phyloP scores from a whole-genome alignment of 495 filamentous ascomycete genomes.

The Hyaloscypha hepaticicola region DNA sequence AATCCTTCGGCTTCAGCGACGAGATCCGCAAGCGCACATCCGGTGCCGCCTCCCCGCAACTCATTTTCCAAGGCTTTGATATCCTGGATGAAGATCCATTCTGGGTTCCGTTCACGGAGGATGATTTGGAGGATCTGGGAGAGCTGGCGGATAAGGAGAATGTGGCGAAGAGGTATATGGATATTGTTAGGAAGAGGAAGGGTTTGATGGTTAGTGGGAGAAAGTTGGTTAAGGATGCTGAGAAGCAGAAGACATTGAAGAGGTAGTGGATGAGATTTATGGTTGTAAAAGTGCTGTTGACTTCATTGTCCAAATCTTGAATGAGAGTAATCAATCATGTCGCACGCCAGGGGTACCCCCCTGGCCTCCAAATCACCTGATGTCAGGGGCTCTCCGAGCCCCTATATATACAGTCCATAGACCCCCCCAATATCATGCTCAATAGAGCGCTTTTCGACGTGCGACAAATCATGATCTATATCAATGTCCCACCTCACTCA shows the following conservation, averaged over 20 bases:
- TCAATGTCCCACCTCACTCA: neutral
- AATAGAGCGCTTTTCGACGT: neutral
- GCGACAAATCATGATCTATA: too few species aligned
- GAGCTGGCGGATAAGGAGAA: slow-evolving; percentile 92
- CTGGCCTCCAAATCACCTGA: neutral
- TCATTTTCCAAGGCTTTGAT: slow-evolving; percentile 91
- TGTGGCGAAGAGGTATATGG: slow-evolving; percentile 94
- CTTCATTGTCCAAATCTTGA: neutral
- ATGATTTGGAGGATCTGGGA: slow-evolving; percentile 93
- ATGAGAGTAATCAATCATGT: neutral
- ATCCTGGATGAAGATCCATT: slow-evolving; percentile 91
- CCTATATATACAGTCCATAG: too few species aligned
- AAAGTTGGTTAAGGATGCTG: slow-evolving; percentile 80
- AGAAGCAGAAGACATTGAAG: slow-evolving; percentile 99
- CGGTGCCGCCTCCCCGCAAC: slow-evolving; percentile 85
- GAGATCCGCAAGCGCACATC: slow-evolving; percentile 94
- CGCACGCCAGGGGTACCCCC: too few species aligned
- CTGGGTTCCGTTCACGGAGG: slow-evolving; percentile 96
- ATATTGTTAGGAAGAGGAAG: slow-evolving; percentile 79
- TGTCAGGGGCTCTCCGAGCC: too few species aligned
- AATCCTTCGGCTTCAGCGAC: slow-evolving; percentile 93
- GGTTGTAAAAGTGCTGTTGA: neutral
- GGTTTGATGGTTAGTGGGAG: slow-evolving; percentile 78
- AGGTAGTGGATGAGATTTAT: slow-evolving; percentile 51
- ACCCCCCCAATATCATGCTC: too few species aligned